These are phyloP conservation scores for Penicillium odoratum DNA, from an alignment of 495 filamentous ascomycete species.

Conservation along the genomic window DNA sequence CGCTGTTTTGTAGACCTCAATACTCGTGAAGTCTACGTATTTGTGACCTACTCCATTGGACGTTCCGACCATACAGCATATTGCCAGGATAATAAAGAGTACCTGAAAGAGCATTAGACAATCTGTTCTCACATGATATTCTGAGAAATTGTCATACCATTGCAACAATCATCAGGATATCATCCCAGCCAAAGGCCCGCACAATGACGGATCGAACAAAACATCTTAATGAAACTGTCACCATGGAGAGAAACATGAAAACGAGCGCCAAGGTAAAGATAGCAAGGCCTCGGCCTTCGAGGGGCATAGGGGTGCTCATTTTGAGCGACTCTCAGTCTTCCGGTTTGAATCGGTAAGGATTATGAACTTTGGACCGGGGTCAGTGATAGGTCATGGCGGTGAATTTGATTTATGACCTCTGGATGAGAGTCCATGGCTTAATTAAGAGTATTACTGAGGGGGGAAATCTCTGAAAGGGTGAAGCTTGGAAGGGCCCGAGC, in stretches of 20 bases:
- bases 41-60: constrained; percentile 18
- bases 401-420: too few relatives aligned
- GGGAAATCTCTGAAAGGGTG: too few relatives aligned
- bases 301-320: constrained; percentile 1
- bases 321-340: neutral
- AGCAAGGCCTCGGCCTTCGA: constrained; percentile 1
- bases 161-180: constrained; percentile 27
- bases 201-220: constrained; percentile 30
- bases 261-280: constrained; percentile 1
- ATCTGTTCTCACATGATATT: too few relatives aligned
- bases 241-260: neutral
- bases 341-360: too few relatives aligned
- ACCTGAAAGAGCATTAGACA: constrained; percentile 5
- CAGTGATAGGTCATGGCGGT: neutral
- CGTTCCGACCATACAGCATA: constrained; percentile 19
- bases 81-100: constrained; percentile 11
- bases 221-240: constrained; percentile 21
- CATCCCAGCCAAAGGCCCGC: constrained; percentile 32
- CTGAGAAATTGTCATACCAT: constrained; percentile 13
- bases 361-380: too few relatives aligned
- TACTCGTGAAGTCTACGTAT: constrained; percentile 14
- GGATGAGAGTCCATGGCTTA: too few relatives aligned
- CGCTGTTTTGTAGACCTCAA: constrained; percentile 12
- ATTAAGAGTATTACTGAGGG: too few relatives aligned
- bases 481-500: too few relatives aligned